phyloP scores from a whole-genome alignment of 345 rosid genomes.

The Citrus unshiu region DNA sequence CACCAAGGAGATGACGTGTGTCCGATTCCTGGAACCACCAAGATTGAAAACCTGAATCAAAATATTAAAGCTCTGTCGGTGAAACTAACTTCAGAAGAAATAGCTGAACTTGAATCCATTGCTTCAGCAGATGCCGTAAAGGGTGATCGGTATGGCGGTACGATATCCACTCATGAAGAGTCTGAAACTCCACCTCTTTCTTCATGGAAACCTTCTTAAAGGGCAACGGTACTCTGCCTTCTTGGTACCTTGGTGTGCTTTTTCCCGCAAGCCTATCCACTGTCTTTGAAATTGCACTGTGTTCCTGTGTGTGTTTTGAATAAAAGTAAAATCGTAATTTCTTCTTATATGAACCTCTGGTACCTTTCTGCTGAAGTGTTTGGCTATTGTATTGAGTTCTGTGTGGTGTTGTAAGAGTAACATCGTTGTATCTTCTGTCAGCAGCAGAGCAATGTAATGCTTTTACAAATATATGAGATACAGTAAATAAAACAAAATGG shows the following conservation, averaged over 20 bases:
- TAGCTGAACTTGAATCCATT: conserved; percentile 26
- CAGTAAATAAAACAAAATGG: too few species aligned
- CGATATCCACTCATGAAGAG: conserved; percentile 17
- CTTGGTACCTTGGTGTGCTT: background rate
- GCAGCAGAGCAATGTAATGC: background rate
- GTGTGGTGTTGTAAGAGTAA: too few species aligned
- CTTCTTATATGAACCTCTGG: too few species aligned
- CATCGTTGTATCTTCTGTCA: background rate
- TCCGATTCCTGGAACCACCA: conserved; percentile 65
- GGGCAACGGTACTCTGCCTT: background rate
- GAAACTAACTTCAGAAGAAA: conserved; percentile 17
- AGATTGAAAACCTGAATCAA: conserved; percentile 43
- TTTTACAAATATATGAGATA: background rate
- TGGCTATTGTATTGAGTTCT: too few species aligned
- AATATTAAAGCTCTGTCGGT: conserved; percentile 24
- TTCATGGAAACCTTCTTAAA: conserved; percentile 41
- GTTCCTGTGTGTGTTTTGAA: too few species aligned
- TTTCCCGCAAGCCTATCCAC: too few species aligned
- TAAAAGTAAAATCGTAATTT: too few species aligned
- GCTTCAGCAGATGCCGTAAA: conserved; percentile 18
- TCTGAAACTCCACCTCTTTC: conserved; percentile 54
- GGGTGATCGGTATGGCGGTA: conserved; percentile 24
- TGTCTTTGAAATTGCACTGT: too few species aligned
- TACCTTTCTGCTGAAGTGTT: too few species aligned
- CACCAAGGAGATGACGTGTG: conserved; percentile 63